Percentiles rank a stretch among this genome's conserved stretches.
Conservation (phyloP, 2,329 filamentous ascomycete species). For the Emericellopsis atlantica region DNA sequence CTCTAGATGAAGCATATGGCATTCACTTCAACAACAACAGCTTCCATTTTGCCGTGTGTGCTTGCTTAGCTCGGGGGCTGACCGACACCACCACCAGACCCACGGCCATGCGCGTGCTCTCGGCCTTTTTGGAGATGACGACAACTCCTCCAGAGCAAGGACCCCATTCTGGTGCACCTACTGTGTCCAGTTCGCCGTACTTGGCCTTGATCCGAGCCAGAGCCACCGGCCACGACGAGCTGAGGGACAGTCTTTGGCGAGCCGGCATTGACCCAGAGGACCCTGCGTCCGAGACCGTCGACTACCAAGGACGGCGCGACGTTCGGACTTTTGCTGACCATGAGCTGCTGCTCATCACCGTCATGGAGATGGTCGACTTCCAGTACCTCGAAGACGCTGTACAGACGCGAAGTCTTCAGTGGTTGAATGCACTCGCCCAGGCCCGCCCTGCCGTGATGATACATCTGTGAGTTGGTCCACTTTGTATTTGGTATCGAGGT, state of each 20-base stretch:
- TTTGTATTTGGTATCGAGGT: too few species aligned
- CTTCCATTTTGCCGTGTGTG: constrained; percentile 56
- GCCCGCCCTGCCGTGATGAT: constrained; percentile 42
- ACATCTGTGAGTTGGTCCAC: constrained; percentile 35
- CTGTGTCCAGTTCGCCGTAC: constrained; percentile 38
- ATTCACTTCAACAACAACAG: constrained; percentile 51
- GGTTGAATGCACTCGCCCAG: constrained; percentile 45
- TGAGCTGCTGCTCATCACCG: constrained; percentile 49
- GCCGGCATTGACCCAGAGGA: constrained; percentile 34
- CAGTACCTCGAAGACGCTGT: constrained; percentile 49
- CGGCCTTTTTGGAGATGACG: constrained; percentile 40
- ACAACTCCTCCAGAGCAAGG: constrained; percentile 8
- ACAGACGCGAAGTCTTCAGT: constrained; percentile 44
- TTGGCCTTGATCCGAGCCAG: constrained; percentile 46
- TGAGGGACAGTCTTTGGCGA: constrained; percentile 50
- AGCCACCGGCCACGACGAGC: constrained; percentile 41
- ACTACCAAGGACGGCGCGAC: constrained; percentile 10
- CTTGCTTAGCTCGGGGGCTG: constrained; percentile 50
- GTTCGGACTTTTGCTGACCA: constrained; percentile 41
- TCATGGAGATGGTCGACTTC: constrained; percentile 55
- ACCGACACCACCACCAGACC: constrained; percentile 48
- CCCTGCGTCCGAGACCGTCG: constrained; percentile 10
- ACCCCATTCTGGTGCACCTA: constrained; percentile 6
- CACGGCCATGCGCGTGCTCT: constrained; percentile 46
- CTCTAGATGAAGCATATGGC: constrained; percentile 52